Conservation (phyloP, 345 rosid genomes). For the Balakata baccata region DNA sequence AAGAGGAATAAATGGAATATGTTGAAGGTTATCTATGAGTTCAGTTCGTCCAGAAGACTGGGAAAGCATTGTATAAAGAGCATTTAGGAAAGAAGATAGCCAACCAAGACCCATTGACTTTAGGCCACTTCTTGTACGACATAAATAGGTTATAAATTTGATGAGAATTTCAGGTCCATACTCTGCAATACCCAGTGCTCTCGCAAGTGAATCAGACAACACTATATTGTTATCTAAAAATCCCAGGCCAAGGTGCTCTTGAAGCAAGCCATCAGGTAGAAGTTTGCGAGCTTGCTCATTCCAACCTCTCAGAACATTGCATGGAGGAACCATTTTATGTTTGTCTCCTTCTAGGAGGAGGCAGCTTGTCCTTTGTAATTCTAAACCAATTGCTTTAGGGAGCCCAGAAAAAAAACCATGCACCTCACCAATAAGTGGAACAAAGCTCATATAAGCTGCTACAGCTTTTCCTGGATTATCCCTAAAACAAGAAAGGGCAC, state of each 20-base stretch:
- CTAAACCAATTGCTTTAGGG: constrained; percentile 62
- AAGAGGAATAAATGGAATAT: constrained; percentile 73
- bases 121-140: constrained; percentile 50
- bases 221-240: constrained; percentile 67
- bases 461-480: constrained; percentile 79
- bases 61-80: constrained; percentile 41
- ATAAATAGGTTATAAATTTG: constrained; percentile 54
- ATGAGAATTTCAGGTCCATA: constrained; percentile 72
- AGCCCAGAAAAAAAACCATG: constrained; percentile 86
- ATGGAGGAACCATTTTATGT: constrained; percentile 75
- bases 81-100: constrained; percentile 71
- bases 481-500: constrained; percentile 77
- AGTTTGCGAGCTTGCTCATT: constrained; percentile 55
- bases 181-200: constrained; percentile 69
- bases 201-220: constrained; percentile 73
- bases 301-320: constrained; percentile 89
- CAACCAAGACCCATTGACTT: constrained; percentile 63
- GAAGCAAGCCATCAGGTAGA: constrained; percentile 58
- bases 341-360: constrained; percentile 74
- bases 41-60: constrained; percentile 48
- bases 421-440: constrained; percentile 88
- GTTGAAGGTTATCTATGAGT: constrained; percentile 45
- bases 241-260: constrained; percentile 77
- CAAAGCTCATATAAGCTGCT: constrained; percentile 74
- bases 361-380: constrained; percentile 62